Conservation (phyloP, 345 rosid genomes). For the Lepidium aucheri region DNA sequence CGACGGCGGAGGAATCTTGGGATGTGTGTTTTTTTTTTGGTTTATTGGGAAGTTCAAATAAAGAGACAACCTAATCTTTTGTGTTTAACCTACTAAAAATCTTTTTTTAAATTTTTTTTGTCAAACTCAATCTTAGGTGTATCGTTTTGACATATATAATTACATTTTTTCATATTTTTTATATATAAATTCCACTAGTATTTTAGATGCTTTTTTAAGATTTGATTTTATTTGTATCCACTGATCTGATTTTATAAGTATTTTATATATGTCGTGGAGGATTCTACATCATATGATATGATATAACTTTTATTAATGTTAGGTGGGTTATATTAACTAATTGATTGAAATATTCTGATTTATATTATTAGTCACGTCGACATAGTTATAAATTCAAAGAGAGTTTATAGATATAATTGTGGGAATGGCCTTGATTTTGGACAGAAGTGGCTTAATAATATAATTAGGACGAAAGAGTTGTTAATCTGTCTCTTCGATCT, state of each 20-base stretch:
- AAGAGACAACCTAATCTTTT: slow-evolving; percentile 35
- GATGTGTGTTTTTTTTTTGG: slow-evolving; percentile 14
- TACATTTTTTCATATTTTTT: not conserved
- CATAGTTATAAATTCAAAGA: slow-evolving; percentile 12
- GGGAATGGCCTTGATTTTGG: slow-evolving; percentile 21
- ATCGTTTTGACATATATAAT: slow-evolving; percentile 28
- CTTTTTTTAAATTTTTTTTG: slow-evolving; percentile 9
- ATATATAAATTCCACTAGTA: slow-evolving; percentile 16
- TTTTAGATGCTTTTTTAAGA: slow-evolving; percentile 6
- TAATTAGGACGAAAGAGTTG: slow-evolving; percentile 25
- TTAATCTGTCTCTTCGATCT: slow-evolving; percentile 32
- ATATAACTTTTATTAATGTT: slow-evolving; percentile 1
- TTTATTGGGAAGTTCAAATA: slow-evolving; percentile 22
- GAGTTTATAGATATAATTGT: not conserved
- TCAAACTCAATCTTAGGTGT: slow-evolving; percentile 24
- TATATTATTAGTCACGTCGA: slow-evolving; percentile 13
- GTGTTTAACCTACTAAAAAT: slow-evolving; percentile 31
- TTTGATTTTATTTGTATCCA: slow-evolving; percentile 13
- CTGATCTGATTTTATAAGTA: slow-evolving; percentile 6
- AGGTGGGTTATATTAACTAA: slow-evolving; percentile 15
- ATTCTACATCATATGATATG: not conserved
- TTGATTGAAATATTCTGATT: not conserved
- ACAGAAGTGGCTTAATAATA: slow-evolving; percentile 15
- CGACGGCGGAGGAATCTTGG: slow-evolving; percentile 23
- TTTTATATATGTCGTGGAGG: slow-evolving; percentile 4